Percentiles rank a stretch among this genome's conserved stretches.
Conservation (phyloP, 805 yeast species). For the Candida anglica region DNA sequence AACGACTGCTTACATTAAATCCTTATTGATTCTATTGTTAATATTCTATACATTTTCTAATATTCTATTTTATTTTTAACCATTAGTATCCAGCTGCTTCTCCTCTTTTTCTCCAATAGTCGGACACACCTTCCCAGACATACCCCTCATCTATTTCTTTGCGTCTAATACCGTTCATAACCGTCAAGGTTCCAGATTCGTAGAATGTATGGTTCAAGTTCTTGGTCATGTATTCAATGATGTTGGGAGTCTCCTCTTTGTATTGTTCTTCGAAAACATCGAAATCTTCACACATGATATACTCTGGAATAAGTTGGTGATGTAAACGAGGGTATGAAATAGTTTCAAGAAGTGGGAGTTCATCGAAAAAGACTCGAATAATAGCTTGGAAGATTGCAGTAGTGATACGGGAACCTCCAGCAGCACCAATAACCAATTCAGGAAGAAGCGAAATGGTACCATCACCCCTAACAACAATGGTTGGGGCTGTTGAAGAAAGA, state of each 20-base stretch:
- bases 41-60: too few relatives aligned
- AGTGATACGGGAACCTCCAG: slow-evolving; percentile 88
- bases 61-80: too few relatives aligned
- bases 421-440: slow-evolving; percentile 79
- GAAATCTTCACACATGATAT: slow-evolving; percentile 55
- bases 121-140: slow-evolving; percentile 73
- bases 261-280: slow-evolving; percentile 32
- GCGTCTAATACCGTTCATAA: slow-evolving; percentile 46
- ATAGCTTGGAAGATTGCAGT: slow-evolving; percentile 83
- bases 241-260: slow-evolving; percentile 47
- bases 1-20: too few relatives aligned
- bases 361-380: slow-evolving; percentile 57
- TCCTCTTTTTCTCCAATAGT: slow-evolving; percentile 87
- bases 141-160: slow-evolving; percentile 42
- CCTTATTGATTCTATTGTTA: too few relatives aligned
- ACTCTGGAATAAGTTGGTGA: slow-evolving; percentile 83
- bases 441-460: slow-evolving; percentile 26
- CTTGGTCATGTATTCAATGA: slow-evolving; percentile 46
- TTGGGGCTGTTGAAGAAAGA: slow-evolving; percentile 77
- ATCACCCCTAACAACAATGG: slow-evolving; percentile 50
- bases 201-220: slow-evolving; percentile 23
- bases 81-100: slow-evolving; percentile 59
- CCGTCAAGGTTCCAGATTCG: slow-evolving; percentile 34
- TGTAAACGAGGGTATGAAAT: slow-evolving; percentile 81
- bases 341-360: slow-evolving; percentile 58